Percentiles rank a stretch among this genome's conserved stretches.
These are phyloP conservation scores for Halocafeteria seosinensis DNA, from an alignment of 108 stramenopile genomes.

Conservation along the genomic window DNA sequence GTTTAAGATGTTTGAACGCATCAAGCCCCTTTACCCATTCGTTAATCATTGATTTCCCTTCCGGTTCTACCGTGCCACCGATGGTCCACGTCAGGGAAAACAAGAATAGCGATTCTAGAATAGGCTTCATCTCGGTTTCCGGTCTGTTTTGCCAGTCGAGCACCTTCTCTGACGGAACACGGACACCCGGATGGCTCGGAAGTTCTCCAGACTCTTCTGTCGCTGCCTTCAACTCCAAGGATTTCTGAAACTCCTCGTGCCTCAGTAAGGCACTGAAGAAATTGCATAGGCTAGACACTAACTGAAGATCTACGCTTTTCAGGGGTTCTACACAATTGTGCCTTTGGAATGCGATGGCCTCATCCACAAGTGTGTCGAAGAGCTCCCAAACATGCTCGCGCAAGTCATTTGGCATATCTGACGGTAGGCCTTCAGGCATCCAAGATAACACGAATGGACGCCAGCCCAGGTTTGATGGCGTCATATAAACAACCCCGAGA, in stretches of 20 bases:
- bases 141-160: neutral
- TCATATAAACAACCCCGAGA: constrained; percentile 48
- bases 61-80: constrained; percentile 23
- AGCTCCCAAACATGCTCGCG: constrained; percentile 21
- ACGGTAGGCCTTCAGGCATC: constrained; percentile 26
- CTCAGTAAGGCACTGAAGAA: constrained; percentile 22
- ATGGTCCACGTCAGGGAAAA: constrained; percentile 38
- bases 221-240: too few species aligned
- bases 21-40: constrained; percentile 9
- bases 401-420: constrained; percentile 13
- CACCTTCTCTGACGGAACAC: too few species aligned
- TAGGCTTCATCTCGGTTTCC: neutral
- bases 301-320: constrained; percentile 34
- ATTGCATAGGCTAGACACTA: constrained; percentile 26
- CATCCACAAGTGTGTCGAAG: constrained; percentile 20
- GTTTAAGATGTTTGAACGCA: constrained; percentile 5
- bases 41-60: constrained; percentile 23
- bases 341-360: constrained; percentile 25
- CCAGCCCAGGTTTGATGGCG: constrained; percentile 41
- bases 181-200: too few species aligned
- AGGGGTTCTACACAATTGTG: constrained; percentile 30
- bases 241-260: constrained; percentile 8
- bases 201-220: neutral
- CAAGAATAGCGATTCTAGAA: constrained; percentile 35
- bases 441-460: constrained; percentile 33